These are phyloP conservation scores for Cryphonectria nitschkei DNA, from an alignment of 2,329 filamentous ascomycete genomes.

Conservation along the genomic window DNA sequence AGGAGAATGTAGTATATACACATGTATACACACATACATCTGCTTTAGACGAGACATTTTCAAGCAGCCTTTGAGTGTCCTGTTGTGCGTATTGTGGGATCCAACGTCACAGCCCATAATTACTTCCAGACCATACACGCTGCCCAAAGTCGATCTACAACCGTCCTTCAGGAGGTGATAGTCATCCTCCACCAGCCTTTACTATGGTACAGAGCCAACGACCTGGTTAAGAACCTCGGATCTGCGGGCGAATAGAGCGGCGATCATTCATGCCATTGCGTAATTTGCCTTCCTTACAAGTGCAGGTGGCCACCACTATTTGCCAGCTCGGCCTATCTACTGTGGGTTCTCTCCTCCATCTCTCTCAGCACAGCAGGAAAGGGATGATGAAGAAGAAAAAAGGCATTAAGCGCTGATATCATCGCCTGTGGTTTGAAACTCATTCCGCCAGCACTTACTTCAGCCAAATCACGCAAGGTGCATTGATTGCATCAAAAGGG, in stretches of 20 bases:
- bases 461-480: neutral
- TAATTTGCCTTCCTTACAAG: neutral
- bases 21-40: too few relatives aligned
- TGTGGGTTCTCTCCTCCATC: conserved; percentile 13
- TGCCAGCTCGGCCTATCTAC: conserved; percentile 21
- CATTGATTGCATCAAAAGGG: neutral
- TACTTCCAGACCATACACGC: too few relatives aligned
- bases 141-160: too few relatives aligned
- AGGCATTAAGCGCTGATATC: neutral
- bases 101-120: too few relatives aligned
- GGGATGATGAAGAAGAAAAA: too few relatives aligned
- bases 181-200: neutral
- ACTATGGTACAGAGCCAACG: neutral
- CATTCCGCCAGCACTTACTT: neutral
- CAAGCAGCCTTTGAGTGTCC: neutral
- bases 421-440: neutral
- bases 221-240: neutral
- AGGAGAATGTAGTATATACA: too few relatives aligned
- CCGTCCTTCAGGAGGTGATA: neutral
- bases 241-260: neutral
- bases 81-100: too few relatives aligned
- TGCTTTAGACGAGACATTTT: neutral
- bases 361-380: conserved; percentile 17
- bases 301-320: neutral
- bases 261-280: conserved; percentile 3